These are phyloP conservation scores for Bimuria novae-zelandiae DNA, from an alignment of 2,329 filamentous ascomycete species.

Conservation along the genomic window DNA sequence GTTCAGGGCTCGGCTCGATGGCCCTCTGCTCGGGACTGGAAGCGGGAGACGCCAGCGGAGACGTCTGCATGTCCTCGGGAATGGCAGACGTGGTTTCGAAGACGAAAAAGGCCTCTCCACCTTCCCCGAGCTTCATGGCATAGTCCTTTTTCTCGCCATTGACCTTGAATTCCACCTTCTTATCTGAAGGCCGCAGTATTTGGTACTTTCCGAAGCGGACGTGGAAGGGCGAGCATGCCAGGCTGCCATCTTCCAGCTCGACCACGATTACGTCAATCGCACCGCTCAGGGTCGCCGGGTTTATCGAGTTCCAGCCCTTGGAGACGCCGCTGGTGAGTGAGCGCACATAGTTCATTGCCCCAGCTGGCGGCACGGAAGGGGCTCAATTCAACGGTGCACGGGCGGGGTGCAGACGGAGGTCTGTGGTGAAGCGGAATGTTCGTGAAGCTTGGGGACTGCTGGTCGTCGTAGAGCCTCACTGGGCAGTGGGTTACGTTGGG, in stretches of 20 bases:
- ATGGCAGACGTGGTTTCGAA: slow-evolving; percentile 94
- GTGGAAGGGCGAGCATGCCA: slow-evolving; percentile 95
- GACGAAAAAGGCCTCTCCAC: slow-evolving; percentile 97
- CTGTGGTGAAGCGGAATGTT: not conserved
- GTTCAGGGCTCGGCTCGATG: slow-evolving; percentile 60
- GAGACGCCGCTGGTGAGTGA: slow-evolving; percentile 94
- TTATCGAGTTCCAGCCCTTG: slow-evolving; percentile 99
- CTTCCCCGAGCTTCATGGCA: slow-evolving; percentile 97
- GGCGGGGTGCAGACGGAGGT: not conserved
- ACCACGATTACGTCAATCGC: slow-evolving; percentile 99
- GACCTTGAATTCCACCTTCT: slow-evolving; percentile 98
- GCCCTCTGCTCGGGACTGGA: slow-evolving; percentile 73
- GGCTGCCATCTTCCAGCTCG: slow-evolving; percentile 85
- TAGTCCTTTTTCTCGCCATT: slow-evolving; percentile 91
- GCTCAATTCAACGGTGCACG: slow-evolving; percentile 9
- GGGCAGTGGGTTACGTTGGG: too few species aligned
- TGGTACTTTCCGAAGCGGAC: slow-evolving; percentile 99
- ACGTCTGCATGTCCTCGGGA: slow-evolving; percentile 92
- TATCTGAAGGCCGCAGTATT: slow-evolving; percentile 89
- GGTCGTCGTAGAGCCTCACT: too few species aligned
- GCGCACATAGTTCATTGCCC: slow-evolving; percentile 91
- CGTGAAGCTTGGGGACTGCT: not conserved
- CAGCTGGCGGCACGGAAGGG: slow-evolving; percentile 8
- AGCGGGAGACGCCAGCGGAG: slow-evolving; percentile 88
- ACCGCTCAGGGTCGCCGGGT: slow-evolving; percentile 93